Conservation (phyloP, 1,284 basidiomycete species). For the Sporisorium exsertum region DNA sequence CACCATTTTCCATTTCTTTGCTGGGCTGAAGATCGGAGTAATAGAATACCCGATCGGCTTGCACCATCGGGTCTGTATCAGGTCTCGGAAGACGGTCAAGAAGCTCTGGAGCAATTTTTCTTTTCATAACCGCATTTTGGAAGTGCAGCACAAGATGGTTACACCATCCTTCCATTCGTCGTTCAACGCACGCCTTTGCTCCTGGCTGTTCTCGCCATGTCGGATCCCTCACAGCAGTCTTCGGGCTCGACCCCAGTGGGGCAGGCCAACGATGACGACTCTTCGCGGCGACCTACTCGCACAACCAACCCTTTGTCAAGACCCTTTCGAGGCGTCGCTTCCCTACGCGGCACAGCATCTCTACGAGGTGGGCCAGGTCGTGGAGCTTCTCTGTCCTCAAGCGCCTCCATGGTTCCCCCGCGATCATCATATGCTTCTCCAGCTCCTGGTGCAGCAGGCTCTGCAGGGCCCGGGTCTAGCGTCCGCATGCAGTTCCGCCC, state of each 20-base stretch:
- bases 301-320: slow-evolving; percentile 9
- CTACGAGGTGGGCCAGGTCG: slow-evolving; percentile 28
- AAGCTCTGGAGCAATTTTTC: slow-evolving; percentile 23
- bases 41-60: no score
- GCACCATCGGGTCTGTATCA: background rate
- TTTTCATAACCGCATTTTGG: background rate
- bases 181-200: background rate
- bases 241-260: slow-evolving; percentile 18
- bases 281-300: background rate
- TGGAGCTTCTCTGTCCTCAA: slow-evolving; percentile 18
- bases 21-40: background rate
- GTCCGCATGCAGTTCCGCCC: slow-evolving; percentile 59
- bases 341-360: slow-evolving; percentile 33
- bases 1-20: background rate
- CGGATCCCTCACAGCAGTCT: slow-evolving; percentile 31
- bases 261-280: slow-evolving; percentile 12
- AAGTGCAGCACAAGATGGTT: background rate
- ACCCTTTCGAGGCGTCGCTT: slow-evolving; percentile 36
- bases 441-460: slow-evolving; percentile 19
- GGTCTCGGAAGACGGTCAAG: slow-evolving; percentile 24
- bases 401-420: slow-evolving; percentile 45
- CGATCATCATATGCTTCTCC: slow-evolving; percentile 44
- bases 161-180: background rate
- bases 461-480: slow-evolving; percentile 22
- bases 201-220: slow-evolving; percentile 11